Evolutionary conservation across 1,139 yeast genomes (phyloP), one percentile per base, ranked within the genome.

Genomic region (Suzukiozyma palmioleophila): DNA sequence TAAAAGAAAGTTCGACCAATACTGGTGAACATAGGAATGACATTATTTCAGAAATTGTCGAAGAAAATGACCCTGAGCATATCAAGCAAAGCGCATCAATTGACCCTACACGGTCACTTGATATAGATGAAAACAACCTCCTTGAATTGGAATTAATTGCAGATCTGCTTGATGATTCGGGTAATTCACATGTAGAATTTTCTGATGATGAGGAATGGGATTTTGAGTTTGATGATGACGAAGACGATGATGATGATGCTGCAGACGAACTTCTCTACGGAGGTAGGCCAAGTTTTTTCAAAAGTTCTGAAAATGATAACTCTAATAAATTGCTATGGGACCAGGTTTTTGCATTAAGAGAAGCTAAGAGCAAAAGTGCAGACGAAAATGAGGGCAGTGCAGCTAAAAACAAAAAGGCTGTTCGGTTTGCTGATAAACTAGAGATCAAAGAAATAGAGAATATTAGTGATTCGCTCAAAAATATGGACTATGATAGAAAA

Each of bases 381-480:
- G 34, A 24, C 13, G 36, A 28, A n/a, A 42, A 39, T n/a, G 32
- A 39, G 13, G 26, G 16, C n/a, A 35, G 28, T 8, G 36, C 38
- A 31, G 38, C 15, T 11, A 27, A 26, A 26, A 42, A 42, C n/a
- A 64, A 64, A 46, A 77, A 78, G 48, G 56, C 68, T 8, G 86
- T 81, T 16, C 65, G 73, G 15, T 81, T 80, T 58, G 72, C 80
- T 1, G 63, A 70, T 2, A 55, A 59, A 2, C 64, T 79, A 36
- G 76, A 79, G 40, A 69, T 81, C n/a, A 76, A 75, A 41, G 81
- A 79, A 48, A 69, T 81, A 22, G 84, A 78, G 38, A 77, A 74
- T 50, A 64, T 79, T 12, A 78, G 81, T 54, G 72, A 69, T 26
- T 73, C 35, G n/a, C 39, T 49, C 33, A 70, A 62, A 47, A 51